Evolutionary conservation across 345 rosid species (phyloP), one percentile per base, ranked within the genome.

Genomic region (Corchorus capsularis): DNA sequence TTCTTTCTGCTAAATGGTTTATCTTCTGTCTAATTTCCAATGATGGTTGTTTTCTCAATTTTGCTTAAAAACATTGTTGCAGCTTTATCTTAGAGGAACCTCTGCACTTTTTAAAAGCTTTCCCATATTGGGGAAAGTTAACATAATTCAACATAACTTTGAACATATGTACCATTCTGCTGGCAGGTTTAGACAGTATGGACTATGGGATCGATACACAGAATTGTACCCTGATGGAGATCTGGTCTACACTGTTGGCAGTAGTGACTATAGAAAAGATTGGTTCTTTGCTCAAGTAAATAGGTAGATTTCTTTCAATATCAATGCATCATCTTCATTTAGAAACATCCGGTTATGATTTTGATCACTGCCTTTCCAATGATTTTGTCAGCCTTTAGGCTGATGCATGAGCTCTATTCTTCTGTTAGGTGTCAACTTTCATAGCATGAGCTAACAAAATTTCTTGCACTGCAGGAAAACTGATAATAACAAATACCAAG

Each of bases 201-300:
- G 98, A 60, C 52, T 94, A 14, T 94, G 97, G 97, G 98, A 94
- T 57, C 89, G 97, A 80, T 94, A 92, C 3, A 78, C 89, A 59
- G 94, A 94, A 39, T 6, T 91, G 41, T 94, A 91, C 60, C 94
- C 97, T 1, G 82, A 85, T 13, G 83, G 78, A 47, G 98, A 94
- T 74, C 72, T 92, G 73, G 85, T 90, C 2, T 94, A 92, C 79
- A 89, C 86, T 0, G 79, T 92, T 54, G 98, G 91, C 9, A 55
- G 62, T 17, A 90, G 96, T 49, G 89, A 94, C 79, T 92, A 87
- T 46, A 80, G 20, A 27, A 89, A 86, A 82, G 98, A 92, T 63
- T 94, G 98, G 98, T 91, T 92, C 77, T 94, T 85, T 68, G 93
- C 88, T 65, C 97, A 94, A 69, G 92, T 86, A 49, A 79, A 87